These are phyloP conservation scores for Hippophae gyantsensis DNA, from an alignment of 306 rosid genomes.

Conservation along the genomic window DNA sequence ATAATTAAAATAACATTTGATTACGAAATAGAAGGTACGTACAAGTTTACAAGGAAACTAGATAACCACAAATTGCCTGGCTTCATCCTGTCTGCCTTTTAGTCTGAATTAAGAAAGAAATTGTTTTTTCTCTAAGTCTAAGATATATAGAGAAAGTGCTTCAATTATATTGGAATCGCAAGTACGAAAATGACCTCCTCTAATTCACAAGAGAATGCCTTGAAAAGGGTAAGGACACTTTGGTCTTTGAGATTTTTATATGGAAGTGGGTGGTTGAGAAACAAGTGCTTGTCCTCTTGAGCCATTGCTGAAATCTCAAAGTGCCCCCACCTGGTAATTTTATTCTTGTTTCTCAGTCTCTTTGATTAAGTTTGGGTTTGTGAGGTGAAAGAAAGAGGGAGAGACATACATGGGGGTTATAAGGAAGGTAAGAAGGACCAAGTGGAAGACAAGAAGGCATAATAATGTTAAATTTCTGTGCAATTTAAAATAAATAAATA, in stretches of 20 bases:
- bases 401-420: slow-evolving; percentile 9
- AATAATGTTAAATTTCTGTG: slow-evolving; percentile 3
- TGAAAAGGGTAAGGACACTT: slow-evolving; percentile 14
- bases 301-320: slow-evolving; percentile 13
- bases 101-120: slow-evolving; percentile 6
- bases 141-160: slow-evolving; percentile 3
- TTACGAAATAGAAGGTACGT: slow-evolving; percentile 1
- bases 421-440: not conserved
- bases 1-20: not conserved
- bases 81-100: slow-evolving; percentile 67
- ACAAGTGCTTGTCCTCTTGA: slow-evolving; percentile 18
- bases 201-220: not conserved
- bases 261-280: slow-evolving; percentile 22
- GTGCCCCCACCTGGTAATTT: slow-evolving; percentile 19
- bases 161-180: slow-evolving; percentile 19
- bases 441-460: slow-evolving; percentile 6
- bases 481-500: not conserved
- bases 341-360: slow-evolving; percentile 7
- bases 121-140: slow-evolving; percentile 4
- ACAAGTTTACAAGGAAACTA: slow-evolving; percentile 10
- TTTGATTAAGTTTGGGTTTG: not conserved
- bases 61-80: slow-evolving; percentile 51
- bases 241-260: slow-evolving; percentile 8
- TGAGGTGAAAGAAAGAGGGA: not conserved
- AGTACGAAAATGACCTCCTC: slow-evolving; percentile 10